These are phyloP conservation scores for Trichoderma arundinaceum DNA, from an alignment of 2,329 filamentous ascomycete genomes.

Conservation along the genomic window DNA sequence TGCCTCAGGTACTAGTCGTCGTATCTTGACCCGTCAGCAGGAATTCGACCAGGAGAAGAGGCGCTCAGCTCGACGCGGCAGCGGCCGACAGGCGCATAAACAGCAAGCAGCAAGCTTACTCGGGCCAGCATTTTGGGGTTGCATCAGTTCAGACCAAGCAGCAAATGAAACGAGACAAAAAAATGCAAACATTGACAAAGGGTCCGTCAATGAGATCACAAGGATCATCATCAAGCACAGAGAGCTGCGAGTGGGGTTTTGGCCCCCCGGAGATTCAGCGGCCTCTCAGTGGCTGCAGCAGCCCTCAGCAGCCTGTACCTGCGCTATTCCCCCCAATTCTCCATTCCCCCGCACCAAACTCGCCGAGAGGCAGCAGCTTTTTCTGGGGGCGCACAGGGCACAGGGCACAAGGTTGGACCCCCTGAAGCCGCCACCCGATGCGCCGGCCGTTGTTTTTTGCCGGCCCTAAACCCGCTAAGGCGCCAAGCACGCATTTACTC, in stretches of 20 bases:
- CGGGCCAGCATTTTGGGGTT: no score
- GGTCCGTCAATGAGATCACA: conserved; percentile 12
- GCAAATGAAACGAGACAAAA: no score
- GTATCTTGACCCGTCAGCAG: no score
- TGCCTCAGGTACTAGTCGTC: no score
- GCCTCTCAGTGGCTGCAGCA: background rate
- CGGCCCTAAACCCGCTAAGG: background rate
- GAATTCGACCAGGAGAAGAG: no score
- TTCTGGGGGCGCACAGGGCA: background rate
- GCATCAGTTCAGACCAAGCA: background rate
- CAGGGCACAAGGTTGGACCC: background rate
- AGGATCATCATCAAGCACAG: background rate
- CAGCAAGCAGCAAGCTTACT: no score
- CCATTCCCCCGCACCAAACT: conserved; percentile 18
- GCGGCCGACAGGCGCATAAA: no score
- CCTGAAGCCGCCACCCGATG: conserved; percentile 4
- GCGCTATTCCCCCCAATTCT: conserved; percentile 12
- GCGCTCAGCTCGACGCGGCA: no score
- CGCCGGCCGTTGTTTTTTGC: background rate
- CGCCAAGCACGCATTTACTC: background rate
- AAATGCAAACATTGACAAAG: background rate
- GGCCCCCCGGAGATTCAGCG: background rate
- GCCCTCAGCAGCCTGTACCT: conserved; percentile 21
- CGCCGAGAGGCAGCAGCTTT: background rate
- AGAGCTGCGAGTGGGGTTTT: background rate